Percentiles rank a stretch among this genome's conserved stretches.
phyloP scores from a whole-genome alignment of 73 alveolate species.

The Paramecium bursaria region DNA sequence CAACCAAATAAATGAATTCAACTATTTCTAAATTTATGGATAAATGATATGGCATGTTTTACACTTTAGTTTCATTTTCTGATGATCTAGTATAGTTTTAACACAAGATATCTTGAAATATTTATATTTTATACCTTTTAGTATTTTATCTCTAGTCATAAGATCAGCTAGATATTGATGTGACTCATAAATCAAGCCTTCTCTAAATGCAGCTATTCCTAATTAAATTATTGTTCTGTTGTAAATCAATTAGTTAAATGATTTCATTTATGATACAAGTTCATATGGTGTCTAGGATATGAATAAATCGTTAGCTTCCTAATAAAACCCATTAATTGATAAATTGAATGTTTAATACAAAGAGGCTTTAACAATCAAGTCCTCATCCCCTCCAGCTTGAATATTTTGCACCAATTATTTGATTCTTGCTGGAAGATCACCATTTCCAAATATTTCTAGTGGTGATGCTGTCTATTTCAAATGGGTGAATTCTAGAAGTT shows the following conservation, averaged over 20 bases:
- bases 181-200: too few relatives aligned
- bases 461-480: slow-evolving; percentile 25
- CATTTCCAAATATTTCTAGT: slow-evolving; percentile 50
- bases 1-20: slow-evolving; percentile 1
- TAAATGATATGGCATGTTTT: slow-evolving; percentile 33
- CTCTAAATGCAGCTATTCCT: too few relatives aligned
- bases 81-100: too few relatives aligned
- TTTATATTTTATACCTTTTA: too few relatives aligned
- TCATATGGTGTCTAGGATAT: slow-evolving; percentile 41
- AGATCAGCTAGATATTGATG: too few relatives aligned
- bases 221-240: too few relatives aligned
- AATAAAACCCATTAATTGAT: slow-evolving; percentile 29
- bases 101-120: too few relatives aligned
- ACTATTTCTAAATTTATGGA: slow-evolving; percentile 35
- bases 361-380: slow-evolving; percentile 7
- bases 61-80: too few relatives aligned
- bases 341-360: slow-evolving; percentile 13
- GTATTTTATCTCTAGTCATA: too few relatives aligned
- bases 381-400: slow-evolving; percentile 28
- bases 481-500: slow-evolving; percentile 4
- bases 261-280: too few relatives aligned
- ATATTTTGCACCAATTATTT: slow-evolving; percentile 16
- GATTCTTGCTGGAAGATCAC: slow-evolving; percentile 22
- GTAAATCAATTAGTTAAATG: too few relatives aligned
- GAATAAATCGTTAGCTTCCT: slow-evolving; percentile 29